Evolutionary conservation across 2,329 filamentous ascomycete genomes (phyloP), one percentile per base, ranked within the genome.

Genomic region (Fusarium sp.): DNA sequence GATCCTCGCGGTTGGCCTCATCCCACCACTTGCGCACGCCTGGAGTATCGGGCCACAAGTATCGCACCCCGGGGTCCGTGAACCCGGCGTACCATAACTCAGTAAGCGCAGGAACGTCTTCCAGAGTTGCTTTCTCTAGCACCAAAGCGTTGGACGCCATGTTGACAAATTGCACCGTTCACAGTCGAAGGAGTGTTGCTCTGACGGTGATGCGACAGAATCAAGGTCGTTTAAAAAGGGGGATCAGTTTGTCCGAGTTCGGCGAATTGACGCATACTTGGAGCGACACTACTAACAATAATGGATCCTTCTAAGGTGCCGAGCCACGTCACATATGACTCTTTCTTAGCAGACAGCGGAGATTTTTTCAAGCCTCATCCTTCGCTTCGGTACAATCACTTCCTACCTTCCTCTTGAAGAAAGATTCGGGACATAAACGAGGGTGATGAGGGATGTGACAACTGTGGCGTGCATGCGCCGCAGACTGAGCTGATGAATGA

Each of bases 31-130:
- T 56, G 20, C 58, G 65, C 38, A 67, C 47, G 12, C 58, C 45
- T 32, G 65, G 45, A 43, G 65, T 67, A 27, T 67, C 59, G 22
- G 65, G 65, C 65, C 65, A 67, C 37, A 67, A 15, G 45, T 27
- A 12, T 7, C 59, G 58, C 25, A 67, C 45, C 15, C 58, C 65
- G 33, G 65, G 47, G 58, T 54, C 47, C 2, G 58, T 63, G 30
- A 67, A 67, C 15, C 43, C 65, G 27, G 65, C 65, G 25, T 45
- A 67, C 65, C 65, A 67, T 17, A 67, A 30, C 33, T 67, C 65
- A 12, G 65, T 67, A 37, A 67, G 33, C 27, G 65, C 35, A 43
- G 65, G 58, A 10, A 67, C 27, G 30, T 67, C 65, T 6, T 62
- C 58, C 12, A 67, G 33, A 45, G 65, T 67, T 27, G 38, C 63